Evolutionary conservation across 2,329 filamentous ascomycete species (phyloP).

Genomic region (Salinomyces thailandicus): DNA sequence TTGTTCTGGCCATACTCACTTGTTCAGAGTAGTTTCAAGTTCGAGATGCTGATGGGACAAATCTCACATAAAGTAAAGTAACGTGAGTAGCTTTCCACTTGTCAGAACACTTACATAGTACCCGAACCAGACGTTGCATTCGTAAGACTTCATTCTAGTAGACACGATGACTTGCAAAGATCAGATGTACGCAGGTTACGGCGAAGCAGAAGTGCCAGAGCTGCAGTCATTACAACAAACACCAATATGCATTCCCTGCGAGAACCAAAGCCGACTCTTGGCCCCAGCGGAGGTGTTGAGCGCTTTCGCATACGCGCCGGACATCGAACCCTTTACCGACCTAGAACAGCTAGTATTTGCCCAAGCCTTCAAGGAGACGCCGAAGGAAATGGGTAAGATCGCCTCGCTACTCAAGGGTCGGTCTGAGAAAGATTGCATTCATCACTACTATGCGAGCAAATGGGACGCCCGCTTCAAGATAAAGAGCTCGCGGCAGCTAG

Average conservation of each 20-base stretch:
- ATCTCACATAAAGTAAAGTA: no score
- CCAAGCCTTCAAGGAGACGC: not conserved
- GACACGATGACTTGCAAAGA: not conserved
- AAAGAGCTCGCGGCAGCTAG: no score
- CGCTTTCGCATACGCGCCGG: not conserved
- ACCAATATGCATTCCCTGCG: not conserved
- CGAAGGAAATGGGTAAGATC: not conserved
- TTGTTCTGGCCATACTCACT: no score
- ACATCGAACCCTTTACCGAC: not conserved
- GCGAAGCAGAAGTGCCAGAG: not conserved
- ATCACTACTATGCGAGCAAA: not conserved
- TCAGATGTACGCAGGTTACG: not conserved
- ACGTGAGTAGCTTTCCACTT: no score
- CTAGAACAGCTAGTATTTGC: not conserved
- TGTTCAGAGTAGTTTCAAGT: no score
- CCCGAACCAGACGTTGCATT: no score
- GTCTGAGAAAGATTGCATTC: not conserved
- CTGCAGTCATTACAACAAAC: not conserved
- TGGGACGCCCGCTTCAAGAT: not conserved
- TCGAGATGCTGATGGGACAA: no score
- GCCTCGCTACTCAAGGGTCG: not conserved
- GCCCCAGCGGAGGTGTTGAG: not conserved
- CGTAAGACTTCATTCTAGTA: no score
- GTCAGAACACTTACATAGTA: no score
- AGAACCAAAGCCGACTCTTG: not conserved